These are phyloP conservation scores for Lecanicillium sp. DNA, from an alignment of 2,329 filamentous ascomycete genomes.

Conservation along the genomic window DNA sequence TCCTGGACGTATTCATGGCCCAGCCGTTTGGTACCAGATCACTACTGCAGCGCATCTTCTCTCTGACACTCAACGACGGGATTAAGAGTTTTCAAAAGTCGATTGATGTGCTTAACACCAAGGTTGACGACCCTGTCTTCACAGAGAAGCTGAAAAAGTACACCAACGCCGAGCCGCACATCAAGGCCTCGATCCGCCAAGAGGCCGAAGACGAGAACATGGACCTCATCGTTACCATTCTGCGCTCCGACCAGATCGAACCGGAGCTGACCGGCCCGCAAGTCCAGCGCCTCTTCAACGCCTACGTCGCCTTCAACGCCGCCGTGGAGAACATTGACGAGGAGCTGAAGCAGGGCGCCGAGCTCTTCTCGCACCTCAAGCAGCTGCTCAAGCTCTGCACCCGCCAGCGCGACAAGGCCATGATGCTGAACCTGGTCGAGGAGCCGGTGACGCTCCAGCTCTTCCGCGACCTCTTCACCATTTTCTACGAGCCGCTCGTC, in stretches of 20 bases:
- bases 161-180: constrained; percentile 64
- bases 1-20: constrained; percentile 90
- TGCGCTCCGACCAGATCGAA: constrained; percentile 70
- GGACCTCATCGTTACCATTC: constrained; percentile 78
- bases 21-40: constrained; percentile 90
- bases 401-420: constrained; percentile 86
- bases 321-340: constrained; percentile 87
- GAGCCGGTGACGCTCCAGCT: constrained; percentile 96
- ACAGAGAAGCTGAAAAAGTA: constrained; percentile 78
- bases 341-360: constrained; percentile 80
- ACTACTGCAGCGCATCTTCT: constrained; percentile 89
- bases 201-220: constrained; percentile 70
- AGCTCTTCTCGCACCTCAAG: constrained; percentile 91
- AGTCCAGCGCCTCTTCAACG: constrained; percentile 82
- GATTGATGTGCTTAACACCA: constrained; percentile 69
- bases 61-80: constrained; percentile 82
- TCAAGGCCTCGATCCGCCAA: constrained; percentile 67
- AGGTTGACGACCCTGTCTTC: constrained; percentile 76
- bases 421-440: constrained; percentile 95
- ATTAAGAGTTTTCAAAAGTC: constrained; percentile 81
- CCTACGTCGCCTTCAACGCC: constrained; percentile 92
- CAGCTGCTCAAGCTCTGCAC: constrained; percentile 90
- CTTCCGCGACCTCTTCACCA: constrained; percentile 93
- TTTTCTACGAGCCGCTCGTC: constrained; percentile 97
- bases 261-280: constrained; percentile 69